Evolutionary conservation across 73 alveolate species (phyloP).

Genomic region (Uronychia binucleata): DNA sequence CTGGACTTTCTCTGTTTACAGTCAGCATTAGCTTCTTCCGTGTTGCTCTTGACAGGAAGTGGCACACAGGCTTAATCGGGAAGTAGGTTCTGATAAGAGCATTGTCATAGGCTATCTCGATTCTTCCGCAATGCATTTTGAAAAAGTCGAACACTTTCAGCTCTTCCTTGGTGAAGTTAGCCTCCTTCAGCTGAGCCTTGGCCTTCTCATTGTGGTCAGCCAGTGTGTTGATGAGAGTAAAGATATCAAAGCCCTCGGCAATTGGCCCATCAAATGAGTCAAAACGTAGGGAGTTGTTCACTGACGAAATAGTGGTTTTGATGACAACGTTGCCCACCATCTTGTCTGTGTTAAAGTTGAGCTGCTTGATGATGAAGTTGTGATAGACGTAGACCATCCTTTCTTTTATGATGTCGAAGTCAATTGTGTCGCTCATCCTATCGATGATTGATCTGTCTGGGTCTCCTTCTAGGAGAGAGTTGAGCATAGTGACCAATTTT

Average conservation of each 20-base stretch:
- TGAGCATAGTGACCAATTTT: conserved; percentile 31
- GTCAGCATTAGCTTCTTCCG: not conserved
- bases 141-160: conserved; percentile 30
- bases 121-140: conserved; percentile 11
- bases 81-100: conserved; percentile 11
- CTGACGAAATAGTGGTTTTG: not conserved
- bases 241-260: conserved; percentile 43
- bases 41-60: not conserved
- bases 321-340: not conserved
- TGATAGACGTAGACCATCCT: conserved; percentile 30
- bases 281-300: not conserved
- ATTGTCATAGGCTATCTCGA: conserved; percentile 14
- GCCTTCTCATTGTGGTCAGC: not conserved
- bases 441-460: conserved; percentile 25
- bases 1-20: conserved; percentile 20
- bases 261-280: conserved; percentile 35
- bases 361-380: not conserved
- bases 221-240: conserved; percentile 15
- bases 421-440: conserved; percentile 14
- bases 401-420: conserved; percentile 13
- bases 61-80: conserved; percentile 49
- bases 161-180: conserved; percentile 2
- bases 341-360: not conserved
- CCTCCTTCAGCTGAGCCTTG: not conserved
- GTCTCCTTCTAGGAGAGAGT: conserved; percentile 33